Percentiles rank a stretch among this genome's conserved stretches.
phyloP scores from a whole-genome alignment of 495 filamentous ascomycete species.

The Talaromyces trachyspermus region DNA sequence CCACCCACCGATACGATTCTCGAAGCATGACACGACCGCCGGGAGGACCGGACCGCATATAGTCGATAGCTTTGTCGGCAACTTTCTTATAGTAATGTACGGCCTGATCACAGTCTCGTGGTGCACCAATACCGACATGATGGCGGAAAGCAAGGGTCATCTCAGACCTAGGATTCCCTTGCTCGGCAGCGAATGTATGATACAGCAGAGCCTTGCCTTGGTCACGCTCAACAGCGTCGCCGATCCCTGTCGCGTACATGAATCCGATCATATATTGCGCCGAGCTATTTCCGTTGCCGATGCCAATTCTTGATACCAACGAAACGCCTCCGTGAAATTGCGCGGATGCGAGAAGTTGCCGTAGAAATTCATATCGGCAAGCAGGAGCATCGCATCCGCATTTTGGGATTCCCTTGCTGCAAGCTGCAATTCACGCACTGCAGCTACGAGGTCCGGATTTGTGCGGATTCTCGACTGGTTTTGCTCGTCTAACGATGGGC shows the following conservation, averaged over 20 bases:
- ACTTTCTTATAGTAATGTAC: conserved; percentile 85
- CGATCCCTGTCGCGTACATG: conserved; percentile 92
- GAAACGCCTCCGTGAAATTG: conserved; percentile 75
- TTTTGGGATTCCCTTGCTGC: conserved; percentile 65
- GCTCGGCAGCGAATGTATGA: conserved; percentile 86
- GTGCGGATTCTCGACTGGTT: conserved; percentile 13
- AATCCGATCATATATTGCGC: conserved; percentile 94
- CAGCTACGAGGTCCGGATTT: conserved; percentile 32
- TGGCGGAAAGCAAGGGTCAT: conserved; percentile 92
- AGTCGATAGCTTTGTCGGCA: conserved; percentile 86
- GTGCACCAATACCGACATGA: conserved; percentile 74
- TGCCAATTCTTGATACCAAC: conserved; percentile 73
- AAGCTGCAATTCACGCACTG: conserved; percentile 65
- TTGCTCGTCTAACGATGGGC: conserved; percentile 21
- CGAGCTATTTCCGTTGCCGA: conserved; percentile 75
- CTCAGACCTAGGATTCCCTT: conserved; percentile 75
- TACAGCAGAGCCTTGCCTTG: conserved; percentile 91
- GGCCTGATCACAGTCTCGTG: conserved; percentile 79
- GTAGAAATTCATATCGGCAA: conserved; percentile 95
- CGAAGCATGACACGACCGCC: conserved; percentile 72
- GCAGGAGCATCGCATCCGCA: conserved; percentile 79
- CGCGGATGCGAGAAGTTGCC: conserved; percentile 87
- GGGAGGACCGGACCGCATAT: conserved; percentile 80
- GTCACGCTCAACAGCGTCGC: conserved; percentile 72
- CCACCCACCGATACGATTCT: conserved; percentile 70